Evolutionary conservation across 1,284 basidiomycete genomes (phyloP), one percentile per base, ranked within the genome.

Genomic region (Moniliophthora roreri): DNA sequence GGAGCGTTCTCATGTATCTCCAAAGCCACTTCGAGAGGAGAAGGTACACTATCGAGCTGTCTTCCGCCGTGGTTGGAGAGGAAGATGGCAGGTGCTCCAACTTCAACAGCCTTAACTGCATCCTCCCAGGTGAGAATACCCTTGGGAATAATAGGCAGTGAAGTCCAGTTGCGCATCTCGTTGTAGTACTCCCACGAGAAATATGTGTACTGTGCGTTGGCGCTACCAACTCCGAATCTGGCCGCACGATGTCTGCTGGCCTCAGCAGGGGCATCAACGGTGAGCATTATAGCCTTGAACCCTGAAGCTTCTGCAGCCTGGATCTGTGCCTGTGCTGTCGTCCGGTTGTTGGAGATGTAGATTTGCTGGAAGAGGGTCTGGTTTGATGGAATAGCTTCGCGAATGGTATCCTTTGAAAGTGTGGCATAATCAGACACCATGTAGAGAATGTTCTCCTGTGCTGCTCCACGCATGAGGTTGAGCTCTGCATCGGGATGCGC

Each of bases 1-100:
- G 70, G 67, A 18, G 70, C 67, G 47, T 82, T 74, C 34, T 75
- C 71, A 55, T 80, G 81, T 20, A 88, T 83, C 55, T 84, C 80
- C 34, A 78, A 78, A n/a, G 89, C 72, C 42, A 87, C 78, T 62
- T 88, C 82, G 50, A 87, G 74, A 20, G 82, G 82, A 1, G 82
- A 82, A 6, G 80, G 78, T 11, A 82, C 76, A 48, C 80, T 83
- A 64, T 89, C 87, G 21, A 87, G 76, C 63, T 87, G 84, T 15
- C 87, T 75, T 82, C 94, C 93, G 54, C 93, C 93, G 63, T 96
- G 94, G 62, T 97, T 97, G 6, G 91, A 92, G 15, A 94, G 71
- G 28, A 96, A 79, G 52, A 98, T 89, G 5, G 92, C 95, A 57
- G 91, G 87, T 21, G 89, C 83, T 4, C 94, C 93, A 10, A 84